These are phyloP conservation scores for Leucosporidium yakuticum DNA, from an alignment of 768 basidiomycete species.

Conservation along the genomic window DNA sequence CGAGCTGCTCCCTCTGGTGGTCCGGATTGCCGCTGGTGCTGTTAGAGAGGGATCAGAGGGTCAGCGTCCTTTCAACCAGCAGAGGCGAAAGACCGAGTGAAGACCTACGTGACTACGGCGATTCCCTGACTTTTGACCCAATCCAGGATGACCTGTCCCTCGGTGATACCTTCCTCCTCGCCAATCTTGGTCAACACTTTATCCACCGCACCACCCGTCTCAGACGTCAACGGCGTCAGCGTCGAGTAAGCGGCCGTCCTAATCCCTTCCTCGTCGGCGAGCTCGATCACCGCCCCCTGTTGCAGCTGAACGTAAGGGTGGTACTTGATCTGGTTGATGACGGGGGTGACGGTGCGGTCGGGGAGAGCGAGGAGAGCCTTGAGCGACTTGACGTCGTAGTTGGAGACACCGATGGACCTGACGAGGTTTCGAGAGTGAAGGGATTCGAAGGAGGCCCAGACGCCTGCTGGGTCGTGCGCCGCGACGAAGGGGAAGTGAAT, in stretches of 20 bases:
- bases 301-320: conserved; percentile 1
- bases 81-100: background rate
- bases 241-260: conserved; percentile 1
- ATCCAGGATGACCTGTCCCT: background rate
- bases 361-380: background rate
- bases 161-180: background rate
- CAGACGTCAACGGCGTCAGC: conserved; percentile 1
- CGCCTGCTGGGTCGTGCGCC: background rate
- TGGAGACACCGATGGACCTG: conserved; percentile 6
- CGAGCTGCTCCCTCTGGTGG: conserved; percentile 2
- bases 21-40: conserved; percentile 3
- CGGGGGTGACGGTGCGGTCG: background rate
- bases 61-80: background rate
- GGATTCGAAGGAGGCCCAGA: conserved; percentile 4
- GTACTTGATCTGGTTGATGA: conserved; percentile 5
- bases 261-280: background rate
- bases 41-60: background rate
- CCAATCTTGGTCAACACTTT: background rate
- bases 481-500: conserved; percentile 11
- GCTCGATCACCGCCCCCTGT: background rate
- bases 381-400: background rate
- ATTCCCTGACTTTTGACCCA: conserved; percentile 8
- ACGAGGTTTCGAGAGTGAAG: background rate
- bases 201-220: background rate
- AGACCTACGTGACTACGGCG: background rate